A percentile compares a stretch with the other conserved stretches of the same genome.
Conservation (phyloP, 2,329 filamentous ascomycete species). For the Colletotrichum abscissum region DNA sequence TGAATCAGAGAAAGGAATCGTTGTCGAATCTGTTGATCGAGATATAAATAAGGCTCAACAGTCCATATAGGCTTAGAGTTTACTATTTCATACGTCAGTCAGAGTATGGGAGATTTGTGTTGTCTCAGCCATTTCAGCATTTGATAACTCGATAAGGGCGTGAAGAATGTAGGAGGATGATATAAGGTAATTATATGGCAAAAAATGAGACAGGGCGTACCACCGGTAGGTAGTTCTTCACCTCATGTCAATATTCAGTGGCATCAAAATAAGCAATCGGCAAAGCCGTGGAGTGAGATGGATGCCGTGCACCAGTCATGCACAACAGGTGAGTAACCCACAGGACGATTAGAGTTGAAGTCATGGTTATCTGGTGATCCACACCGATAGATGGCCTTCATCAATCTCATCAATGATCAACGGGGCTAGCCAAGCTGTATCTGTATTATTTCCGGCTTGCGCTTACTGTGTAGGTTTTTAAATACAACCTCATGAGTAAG, state of each 20-base stretch:
- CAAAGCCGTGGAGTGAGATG: neutral
- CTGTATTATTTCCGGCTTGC: neutral
- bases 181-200: neutral
- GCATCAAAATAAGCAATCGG: neutral
- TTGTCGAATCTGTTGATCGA: no score
- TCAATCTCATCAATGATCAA: neutral
- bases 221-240: neutral
- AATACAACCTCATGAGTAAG: no score
- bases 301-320: neutral
- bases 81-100: neutral
- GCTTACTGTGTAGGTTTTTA: neutral
- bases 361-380: constrained; percentile 27
- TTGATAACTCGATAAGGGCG: neutral
- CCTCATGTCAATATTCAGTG: neutral
- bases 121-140: neutral
- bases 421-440: neutral
- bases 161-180: neutral
- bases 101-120: neutral
- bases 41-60: neutral
- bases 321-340: neutral
- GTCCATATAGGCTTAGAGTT: neutral
- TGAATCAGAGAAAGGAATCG: no score
- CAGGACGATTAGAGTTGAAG: constrained; percentile 24
- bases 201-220: neutral
- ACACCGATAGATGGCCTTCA: neutral